phyloP scores from a whole-genome alignment of 345 rosid species.

The Euphorbia tirucalli region DNA sequence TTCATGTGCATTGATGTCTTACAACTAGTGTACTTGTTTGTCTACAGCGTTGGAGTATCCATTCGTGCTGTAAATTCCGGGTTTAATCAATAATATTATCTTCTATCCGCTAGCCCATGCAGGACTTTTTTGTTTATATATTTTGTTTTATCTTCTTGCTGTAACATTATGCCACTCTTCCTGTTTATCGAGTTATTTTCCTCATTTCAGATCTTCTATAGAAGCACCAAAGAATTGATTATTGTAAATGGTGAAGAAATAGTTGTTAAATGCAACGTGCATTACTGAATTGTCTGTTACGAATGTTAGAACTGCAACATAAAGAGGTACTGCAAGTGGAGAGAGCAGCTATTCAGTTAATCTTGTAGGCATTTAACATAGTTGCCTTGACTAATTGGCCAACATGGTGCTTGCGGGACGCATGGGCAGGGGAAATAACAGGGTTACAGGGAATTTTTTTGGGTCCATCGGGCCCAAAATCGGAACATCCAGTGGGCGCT shows the following conservation, averaged over 20 bases:
- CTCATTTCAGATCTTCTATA: not conserved
- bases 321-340: too few species aligned
- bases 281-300: not conserved
- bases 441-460: too few species aligned
- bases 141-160: not conserved
- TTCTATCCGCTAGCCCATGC: slow-evolving; percentile 1
- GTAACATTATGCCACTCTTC: not conserved
- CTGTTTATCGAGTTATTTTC: not conserved
- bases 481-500: too few species aligned
- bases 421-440: too few species aligned
- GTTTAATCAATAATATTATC: slow-evolving; percentile 1
- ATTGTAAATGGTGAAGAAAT: slow-evolving; percentile 24
- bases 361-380: too few species aligned
- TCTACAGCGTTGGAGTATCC: slow-evolving; percentile 10
- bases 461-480: too few species aligned
- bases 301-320: too few species aligned
- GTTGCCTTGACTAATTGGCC: too few species aligned
- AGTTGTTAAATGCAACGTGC: not conserved
- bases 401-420: too few species aligned
- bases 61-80: slow-evolving; percentile 10
- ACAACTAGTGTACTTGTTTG: not conserved
- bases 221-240: not conserved
- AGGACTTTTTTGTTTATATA: not conserved
- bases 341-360: too few species aligned
- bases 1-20: not conserved